Percentiles rank a stretch among this genome's conserved stretches.
Conservation (phyloP, 306 rosid species). For the Mimosa pudica region DNA sequence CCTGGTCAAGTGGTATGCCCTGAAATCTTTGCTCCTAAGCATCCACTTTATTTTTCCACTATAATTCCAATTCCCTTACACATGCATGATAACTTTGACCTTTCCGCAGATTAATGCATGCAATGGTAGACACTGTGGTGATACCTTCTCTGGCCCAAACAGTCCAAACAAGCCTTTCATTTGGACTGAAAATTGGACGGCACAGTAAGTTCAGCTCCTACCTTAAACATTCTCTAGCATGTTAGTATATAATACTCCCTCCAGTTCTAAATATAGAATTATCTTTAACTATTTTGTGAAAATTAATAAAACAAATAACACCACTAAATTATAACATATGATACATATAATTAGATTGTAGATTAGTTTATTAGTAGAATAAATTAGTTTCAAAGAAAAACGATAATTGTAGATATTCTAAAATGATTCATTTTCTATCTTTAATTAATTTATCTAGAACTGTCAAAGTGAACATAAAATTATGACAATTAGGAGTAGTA, state of each 20-base stretch:
- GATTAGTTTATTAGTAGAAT: too few species aligned
- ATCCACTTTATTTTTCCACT: background rate
- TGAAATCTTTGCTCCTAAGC: background rate
- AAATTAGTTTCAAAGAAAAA: too few species aligned
- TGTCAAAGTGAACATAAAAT: too few species aligned
- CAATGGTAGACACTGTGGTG: slow-evolving; percentile 99
- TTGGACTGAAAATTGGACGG: slow-evolving; percentile 99
- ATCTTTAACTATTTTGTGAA: too few species aligned
- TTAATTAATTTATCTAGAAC: too few species aligned
- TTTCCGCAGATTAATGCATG: slow-evolving; percentile 75
- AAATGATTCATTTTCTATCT: too few species aligned
- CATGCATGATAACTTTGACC: background rate
- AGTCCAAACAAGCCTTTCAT: slow-evolving; percentile 75
- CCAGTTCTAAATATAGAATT: too few species aligned
- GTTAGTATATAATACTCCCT: background rate
- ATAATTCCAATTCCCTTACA: background rate
- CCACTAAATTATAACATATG: too few species aligned
- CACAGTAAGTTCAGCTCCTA: slow-evolving; percentile 57
- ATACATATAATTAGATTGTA: too few species aligned
- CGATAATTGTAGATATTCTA: too few species aligned
- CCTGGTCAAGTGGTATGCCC: slow-evolving; percentile 76
- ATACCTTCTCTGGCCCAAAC: slow-evolving; percentile 90
- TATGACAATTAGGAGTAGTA: too few species aligned
- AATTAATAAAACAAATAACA: too few species aligned
- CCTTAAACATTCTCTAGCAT: background rate